phyloP scores from a whole-genome alignment of 129 eudicot genomes.

The Silybum marianum region DNA sequence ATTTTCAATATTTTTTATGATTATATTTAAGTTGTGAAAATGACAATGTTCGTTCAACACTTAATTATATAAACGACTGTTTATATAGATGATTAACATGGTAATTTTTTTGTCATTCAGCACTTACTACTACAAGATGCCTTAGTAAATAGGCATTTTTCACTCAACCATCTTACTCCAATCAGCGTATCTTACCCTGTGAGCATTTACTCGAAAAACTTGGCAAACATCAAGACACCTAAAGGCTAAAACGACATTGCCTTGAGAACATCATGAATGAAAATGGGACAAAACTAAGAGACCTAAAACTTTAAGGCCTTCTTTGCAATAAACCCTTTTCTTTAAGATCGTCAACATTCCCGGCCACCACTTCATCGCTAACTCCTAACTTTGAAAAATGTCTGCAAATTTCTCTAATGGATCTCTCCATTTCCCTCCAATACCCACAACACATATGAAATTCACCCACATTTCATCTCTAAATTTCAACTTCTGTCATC shows the following conservation, averaged over 20 bases:
- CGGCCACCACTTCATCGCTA: not conserved
- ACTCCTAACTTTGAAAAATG: slow-evolving; percentile 8
- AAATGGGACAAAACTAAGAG: not conserved
- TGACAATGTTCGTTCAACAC: too few relatives aligned
- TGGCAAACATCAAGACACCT: not conserved
- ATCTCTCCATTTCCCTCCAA: slow-evolving; percentile 25
- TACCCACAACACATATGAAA: slow-evolving; percentile 29
- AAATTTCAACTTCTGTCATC: slow-evolving; percentile 11
- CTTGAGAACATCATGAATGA: too few relatives aligned
- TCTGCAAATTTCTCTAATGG: slow-evolving; percentile 31
- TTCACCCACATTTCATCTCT: slow-evolving; percentile 25
- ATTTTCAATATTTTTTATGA: not conserved
- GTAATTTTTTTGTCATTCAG: not conserved
- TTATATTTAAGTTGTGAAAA: not conserved
- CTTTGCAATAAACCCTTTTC: not conserved
- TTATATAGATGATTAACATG: not conserved
- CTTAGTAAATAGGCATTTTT: not conserved
- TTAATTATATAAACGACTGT: not conserved
- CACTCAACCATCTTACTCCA: not conserved
- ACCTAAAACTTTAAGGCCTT: not conserved
- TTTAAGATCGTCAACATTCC: not conserved
- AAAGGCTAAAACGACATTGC: too few relatives aligned
- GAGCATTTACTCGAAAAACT: not conserved
- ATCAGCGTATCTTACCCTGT: not conserved
- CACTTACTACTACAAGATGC: not conserved